A percentile compares a stretch with the other conserved stretches of the same genome.
Conservation (phyloP, 108 stramenopile genomes). For the Asterionellopsis glacialis region DNA sequence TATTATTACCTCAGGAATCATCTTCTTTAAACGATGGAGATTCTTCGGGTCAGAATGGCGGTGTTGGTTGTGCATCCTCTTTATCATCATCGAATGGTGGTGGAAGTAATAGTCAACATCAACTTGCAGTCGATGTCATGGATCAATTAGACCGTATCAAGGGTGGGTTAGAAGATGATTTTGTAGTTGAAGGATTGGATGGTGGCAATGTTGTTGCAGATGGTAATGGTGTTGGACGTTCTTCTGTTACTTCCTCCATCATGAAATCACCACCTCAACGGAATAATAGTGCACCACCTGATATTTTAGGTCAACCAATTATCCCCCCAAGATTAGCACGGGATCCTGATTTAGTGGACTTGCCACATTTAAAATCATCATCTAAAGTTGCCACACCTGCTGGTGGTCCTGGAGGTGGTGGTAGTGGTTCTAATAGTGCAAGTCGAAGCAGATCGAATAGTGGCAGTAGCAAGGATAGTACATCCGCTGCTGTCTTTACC, state of each 20-base stretch:
- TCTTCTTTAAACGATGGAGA: too few relatives aligned
- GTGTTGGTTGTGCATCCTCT: too few relatives aligned
- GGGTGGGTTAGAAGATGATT: not conserved
- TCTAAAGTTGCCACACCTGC: constrained; percentile 54
- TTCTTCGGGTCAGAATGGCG: too few relatives aligned
- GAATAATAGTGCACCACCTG: too few relatives aligned
- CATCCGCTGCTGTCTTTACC: too few relatives aligned
- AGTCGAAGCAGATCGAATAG: too few relatives aligned
- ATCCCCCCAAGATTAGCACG: constrained; percentile 31
- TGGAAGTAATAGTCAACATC: too few relatives aligned
- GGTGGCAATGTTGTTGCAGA: not conserved
- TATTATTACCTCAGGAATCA: not conserved
- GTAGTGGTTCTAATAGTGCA: not conserved
- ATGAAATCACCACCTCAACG: too few relatives aligned
- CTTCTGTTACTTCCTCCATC: too few relatives aligned
- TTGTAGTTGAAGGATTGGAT: not conserved
- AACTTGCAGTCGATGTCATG: too few relatives aligned
- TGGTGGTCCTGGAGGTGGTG: constrained; percentile 4
- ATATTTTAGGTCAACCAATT: not conserved
- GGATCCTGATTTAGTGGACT: constrained; percentile 53
- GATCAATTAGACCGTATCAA: not conserved
- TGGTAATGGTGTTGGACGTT: not conserved
- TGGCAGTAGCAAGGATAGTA: too few relatives aligned
- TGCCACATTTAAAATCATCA: constrained; percentile 36
- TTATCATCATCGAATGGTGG: too few relatives aligned